phyloP scores from a whole-genome alignment of 768 basidiomycete species.

The Kwoniella bestiolae region DNA sequence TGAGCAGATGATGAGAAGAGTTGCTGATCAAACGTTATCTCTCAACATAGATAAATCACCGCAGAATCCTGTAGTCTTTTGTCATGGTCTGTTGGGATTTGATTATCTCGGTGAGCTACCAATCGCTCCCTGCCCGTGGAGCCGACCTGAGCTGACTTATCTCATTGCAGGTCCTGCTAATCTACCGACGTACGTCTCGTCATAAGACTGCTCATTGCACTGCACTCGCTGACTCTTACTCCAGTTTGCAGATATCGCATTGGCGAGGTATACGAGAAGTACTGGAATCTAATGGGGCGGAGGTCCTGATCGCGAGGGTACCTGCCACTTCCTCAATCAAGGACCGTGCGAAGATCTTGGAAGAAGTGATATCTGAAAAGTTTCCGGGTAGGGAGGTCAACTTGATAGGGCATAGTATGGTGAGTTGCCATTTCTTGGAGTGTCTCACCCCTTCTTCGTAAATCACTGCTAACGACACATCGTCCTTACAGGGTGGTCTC shows the following conservation, averaged over 20 bases:
- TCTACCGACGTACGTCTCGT: slow-evolving; percentile 41
- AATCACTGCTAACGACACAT: not conserved
- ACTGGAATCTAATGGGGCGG: slow-evolving; percentile 80
- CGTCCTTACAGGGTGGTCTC: slow-evolving; percentile 75
- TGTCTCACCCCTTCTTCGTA: too few relatives aligned
- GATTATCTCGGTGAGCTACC: slow-evolving; percentile 46
- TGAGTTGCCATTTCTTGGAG: too few relatives aligned
- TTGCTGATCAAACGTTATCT: slow-evolving; percentile 13
- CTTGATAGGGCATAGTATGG: slow-evolving; percentile 85
- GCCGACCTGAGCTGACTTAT: slow-evolving; percentile 21
- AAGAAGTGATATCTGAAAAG: slow-evolving; percentile 73
- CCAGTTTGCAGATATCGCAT: slow-evolving; percentile 83
- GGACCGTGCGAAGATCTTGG: slow-evolving; percentile 88
- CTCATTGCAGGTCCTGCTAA: slow-evolving; percentile 43
- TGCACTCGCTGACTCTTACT: slow-evolving; percentile 43
- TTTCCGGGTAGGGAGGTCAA: slow-evolving; percentile 86
- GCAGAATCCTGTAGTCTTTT: slow-evolving; percentile 86
- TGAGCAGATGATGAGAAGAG: too few relatives aligned
- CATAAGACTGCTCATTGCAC: not conserved
- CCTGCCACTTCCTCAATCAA: slow-evolving; percentile 87
- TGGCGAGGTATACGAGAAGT: slow-evolving; percentile 97
- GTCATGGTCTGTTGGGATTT: slow-evolving; percentile 78
- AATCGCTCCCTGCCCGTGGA: not conserved
- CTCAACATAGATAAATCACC: slow-evolving; percentile 69
- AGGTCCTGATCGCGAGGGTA: slow-evolving; percentile 90